Base-by-base conservation (phyloP, 129 eudicot species). In the Heracleum sosnowskyi region DNA sequence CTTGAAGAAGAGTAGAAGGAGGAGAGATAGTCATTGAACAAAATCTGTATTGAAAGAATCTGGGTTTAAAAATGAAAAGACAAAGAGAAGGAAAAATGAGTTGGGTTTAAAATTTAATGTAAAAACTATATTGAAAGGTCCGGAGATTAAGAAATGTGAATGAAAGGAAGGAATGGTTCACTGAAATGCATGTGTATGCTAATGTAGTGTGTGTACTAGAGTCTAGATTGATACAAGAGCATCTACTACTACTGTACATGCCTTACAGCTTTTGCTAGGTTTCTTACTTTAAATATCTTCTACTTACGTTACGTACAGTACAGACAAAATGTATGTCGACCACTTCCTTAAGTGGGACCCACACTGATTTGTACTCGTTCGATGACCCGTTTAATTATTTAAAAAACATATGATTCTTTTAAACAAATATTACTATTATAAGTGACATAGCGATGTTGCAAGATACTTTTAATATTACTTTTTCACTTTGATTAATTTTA, bases 161-260 rank as follows among this genome's bases (percentile, higher is more conserved):
- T 10, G 33, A 60, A 2, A 26, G 0, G 11, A 60, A 60, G 68
- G 68, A 60, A 26, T n/a, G 68, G 34, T 60, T 60, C 68, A 60
- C 68, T 60, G 68, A 60, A 60, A 60, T 60, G 68, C 68, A 60
- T n/a, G 68, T 60, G 68, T 60, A 60, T 60, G 31, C 16, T 60
- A 60, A 60, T 60, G 68, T 60, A 60, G 2, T 60, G 68, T 60
- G 68, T 60, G 68, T 60, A 60, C 68, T 60, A n/a, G 40, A n/a
- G 1, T 3, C 37, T 35, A 35, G 66, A 24, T 8, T 9, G 4
- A 60, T n/a, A n/a, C n/a, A 1, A 60, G 33, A 60, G 68, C 1
- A 26, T 60, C 33, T n/a, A n/a, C 68, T 0, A 34, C 33, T n/a
- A n/a, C 68, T 0, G 68, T 10, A 60, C 33, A 60, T n/a, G 29